Conservation (phyloP, 129 eudicot species). For the Heracleum sosnowskyi region DNA sequence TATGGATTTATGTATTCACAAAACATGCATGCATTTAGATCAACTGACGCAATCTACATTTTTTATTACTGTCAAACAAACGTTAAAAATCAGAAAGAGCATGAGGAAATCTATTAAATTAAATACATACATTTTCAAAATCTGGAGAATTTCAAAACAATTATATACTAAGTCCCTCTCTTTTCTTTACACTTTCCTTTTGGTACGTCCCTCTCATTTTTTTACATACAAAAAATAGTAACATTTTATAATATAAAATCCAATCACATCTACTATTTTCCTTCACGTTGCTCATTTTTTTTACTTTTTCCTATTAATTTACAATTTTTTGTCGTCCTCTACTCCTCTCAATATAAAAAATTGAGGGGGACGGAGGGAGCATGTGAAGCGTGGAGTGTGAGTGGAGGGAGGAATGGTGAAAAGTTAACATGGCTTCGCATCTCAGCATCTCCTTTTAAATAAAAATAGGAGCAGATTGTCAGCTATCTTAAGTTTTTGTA, state of each 20-base stretch:
- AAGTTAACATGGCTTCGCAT: constrained; percentile 13
- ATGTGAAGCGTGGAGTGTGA: constrained; percentile 2
- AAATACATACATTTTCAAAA: background rate
- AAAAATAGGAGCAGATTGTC: background rate
- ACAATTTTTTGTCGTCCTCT: too few species aligned
- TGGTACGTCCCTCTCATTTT: too few species aligned
- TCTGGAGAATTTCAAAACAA: background rate
- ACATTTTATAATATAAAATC: too few species aligned
- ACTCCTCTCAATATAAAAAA: too few species aligned
- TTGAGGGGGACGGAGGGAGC: too few species aligned
- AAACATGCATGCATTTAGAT: background rate
- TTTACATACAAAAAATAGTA: too few species aligned
- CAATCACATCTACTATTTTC: too few species aligned
- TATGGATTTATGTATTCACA: background rate
- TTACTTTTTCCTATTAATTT: too few species aligned
- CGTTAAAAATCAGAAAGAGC: background rate
- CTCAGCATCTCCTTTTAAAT: background rate
- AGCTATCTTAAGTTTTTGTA: background rate
- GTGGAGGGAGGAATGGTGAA: constrained; percentile 15
- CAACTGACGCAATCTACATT: background rate
- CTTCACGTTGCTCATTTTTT: too few species aligned
- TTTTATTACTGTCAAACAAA: background rate
- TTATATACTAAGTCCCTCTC: too few species aligned
- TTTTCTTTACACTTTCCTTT: too few species aligned
- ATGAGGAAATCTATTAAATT: background rate